These are phyloP conservation scores for Penicillium longicatenatum DNA, from an alignment of 495 filamentous ascomycete species.

Conservation along the genomic window DNA sequence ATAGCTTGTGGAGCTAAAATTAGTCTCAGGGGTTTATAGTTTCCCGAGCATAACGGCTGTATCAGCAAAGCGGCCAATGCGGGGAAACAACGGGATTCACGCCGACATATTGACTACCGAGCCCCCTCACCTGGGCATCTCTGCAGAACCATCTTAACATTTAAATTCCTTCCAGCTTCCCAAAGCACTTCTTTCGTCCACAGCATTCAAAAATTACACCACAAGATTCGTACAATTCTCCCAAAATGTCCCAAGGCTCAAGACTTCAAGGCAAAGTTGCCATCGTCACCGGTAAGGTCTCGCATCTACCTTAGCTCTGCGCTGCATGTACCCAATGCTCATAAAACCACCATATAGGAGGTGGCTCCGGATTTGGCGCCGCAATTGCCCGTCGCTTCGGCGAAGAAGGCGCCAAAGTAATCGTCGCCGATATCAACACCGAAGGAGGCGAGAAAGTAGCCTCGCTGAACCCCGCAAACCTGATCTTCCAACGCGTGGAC, in stretches of 20 bases:
- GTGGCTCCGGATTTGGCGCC: constrained; percentile 60
- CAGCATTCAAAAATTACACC: no score
- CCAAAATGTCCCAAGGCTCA: constrained; percentile 25
- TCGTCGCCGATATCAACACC: constrained; percentile 61
- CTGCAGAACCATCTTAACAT: background rate
- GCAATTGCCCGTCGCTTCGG: constrained; percentile 58
- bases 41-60: background rate
- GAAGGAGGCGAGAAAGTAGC: constrained; percentile 52
- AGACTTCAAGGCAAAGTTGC: constrained; percentile 85
- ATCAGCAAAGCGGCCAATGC: constrained; percentile 12
- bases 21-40: background rate
- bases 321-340: background rate
- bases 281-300: constrained; percentile 72
- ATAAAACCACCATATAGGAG: constrained; percentile 32
- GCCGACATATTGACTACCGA: constrained; percentile 20
- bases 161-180: background rate
- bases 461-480: constrained; percentile 35
- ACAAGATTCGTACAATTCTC: background rate
- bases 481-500: constrained; percentile 52
- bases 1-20: background rate
- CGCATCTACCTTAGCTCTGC: background rate
- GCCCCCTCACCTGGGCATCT: constrained; percentile 2
- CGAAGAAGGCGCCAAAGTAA: constrained; percentile 58
- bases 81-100: constrained; percentile 28
- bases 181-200: background rate